These are phyloP conservation scores for Sphaerostilbella broomeana DNA, from an alignment of 2,329 filamentous ascomycete species.

Conservation along the genomic window DNA sequence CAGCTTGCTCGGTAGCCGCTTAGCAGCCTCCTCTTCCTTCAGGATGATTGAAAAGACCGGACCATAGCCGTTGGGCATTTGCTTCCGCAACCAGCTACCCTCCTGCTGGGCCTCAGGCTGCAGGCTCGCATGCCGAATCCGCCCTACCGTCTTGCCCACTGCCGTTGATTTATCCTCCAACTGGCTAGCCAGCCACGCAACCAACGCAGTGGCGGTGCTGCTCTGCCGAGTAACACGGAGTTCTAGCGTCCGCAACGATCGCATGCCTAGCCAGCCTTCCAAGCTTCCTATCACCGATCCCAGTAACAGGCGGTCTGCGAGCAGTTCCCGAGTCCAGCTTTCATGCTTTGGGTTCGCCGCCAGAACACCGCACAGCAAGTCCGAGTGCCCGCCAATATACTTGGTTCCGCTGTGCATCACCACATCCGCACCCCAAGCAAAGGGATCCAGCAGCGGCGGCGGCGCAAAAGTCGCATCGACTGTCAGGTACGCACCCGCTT, in stretches of 20 bases:
- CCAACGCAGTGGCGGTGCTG: slow-evolving; percentile 60
- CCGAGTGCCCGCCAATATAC: slow-evolving; percentile 92
- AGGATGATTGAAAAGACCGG: slow-evolving; percentile 77
- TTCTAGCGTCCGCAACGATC: slow-evolving; percentile 80
- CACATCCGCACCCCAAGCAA: slow-evolving; percentile 71
- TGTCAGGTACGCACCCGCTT: slow-evolving; percentile 65
- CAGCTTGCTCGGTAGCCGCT: slow-evolving; percentile 68
- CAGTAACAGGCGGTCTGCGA: slow-evolving; percentile 65
- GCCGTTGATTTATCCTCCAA: slow-evolving; percentile 32
- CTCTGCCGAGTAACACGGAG: slow-evolving; percentile 74
- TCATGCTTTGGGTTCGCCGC: slow-evolving; percentile 50
- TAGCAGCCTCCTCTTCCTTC: slow-evolving; percentile 54
- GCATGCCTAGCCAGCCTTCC: slow-evolving; percentile 86
- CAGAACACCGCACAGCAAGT: slow-evolving; percentile 84
- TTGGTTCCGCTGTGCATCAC: slow-evolving; percentile 94
- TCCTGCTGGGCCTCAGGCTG: slow-evolving; percentile 56
- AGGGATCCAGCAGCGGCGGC: slow-evolving; percentile 81
- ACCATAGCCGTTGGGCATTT: slow-evolving; percentile 89
- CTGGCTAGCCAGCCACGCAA: slow-evolving; percentile 60
- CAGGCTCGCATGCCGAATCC: slow-evolving; percentile 70
- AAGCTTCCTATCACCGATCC: slow-evolving; percentile 82
- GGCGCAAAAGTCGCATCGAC: slow-evolving; percentile 93
- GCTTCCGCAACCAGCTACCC: slow-evolving; percentile 66
- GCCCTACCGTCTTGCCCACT: slow-evolving; percentile 49
- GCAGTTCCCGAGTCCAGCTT: slow-evolving; percentile 55